phyloP scores from a whole-genome alignment of 768 basidiomycete genomes.

The Chalciporus pseudorubinellus region DNA sequence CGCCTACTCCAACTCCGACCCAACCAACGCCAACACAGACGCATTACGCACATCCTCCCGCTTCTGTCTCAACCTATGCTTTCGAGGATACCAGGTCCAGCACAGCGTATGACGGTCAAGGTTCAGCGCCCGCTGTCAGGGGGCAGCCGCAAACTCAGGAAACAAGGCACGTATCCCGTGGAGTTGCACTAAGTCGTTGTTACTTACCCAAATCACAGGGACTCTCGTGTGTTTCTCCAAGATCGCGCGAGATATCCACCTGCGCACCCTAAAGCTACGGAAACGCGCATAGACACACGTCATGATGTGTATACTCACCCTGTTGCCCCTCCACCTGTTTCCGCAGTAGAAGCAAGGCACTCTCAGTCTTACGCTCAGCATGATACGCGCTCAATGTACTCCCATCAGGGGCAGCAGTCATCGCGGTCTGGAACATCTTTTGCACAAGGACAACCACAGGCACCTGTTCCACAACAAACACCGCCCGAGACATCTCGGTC shows the following conservation, averaged over 20 bases:
- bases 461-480: slow-evolving; percentile 8
- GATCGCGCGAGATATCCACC: slow-evolving; percentile 24
- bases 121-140: slow-evolving; percentile 13
- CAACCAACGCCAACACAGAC: slow-evolving; percentile 19
- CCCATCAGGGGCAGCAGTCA: slow-evolving; percentile 20
- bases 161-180: slow-evolving; percentile 19
- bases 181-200: neutral
- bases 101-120: slow-evolving; percentile 19
- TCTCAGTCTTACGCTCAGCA: slow-evolving; percentile 22
- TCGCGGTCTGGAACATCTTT: slow-evolving; percentile 24
- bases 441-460: slow-evolving; percentile 10
- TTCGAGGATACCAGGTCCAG: slow-evolving; percentile 22
- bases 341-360: slow-evolving; percentile 20
- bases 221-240: slow-evolving; percentile 20
- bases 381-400: slow-evolving; percentile 18
- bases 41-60: slow-evolving; percentile 23
- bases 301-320: slow-evolving; percentile 24
- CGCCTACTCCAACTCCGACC: slow-evolving; percentile 31
- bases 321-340: slow-evolving; percentile 10
- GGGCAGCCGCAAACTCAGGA: slow-evolving; percentile 21
- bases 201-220: slow-evolving; percentile 11
- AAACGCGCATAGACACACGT: slow-evolving; percentile 26
- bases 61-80: slow-evolving; percentile 17
- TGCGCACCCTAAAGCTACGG: slow-evolving; percentile 16
- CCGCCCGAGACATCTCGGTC: slow-evolving; percentile 18